These are phyloP conservation scores for Paramecium bursaria DNA, from an alignment of 73 alveolate genomes.

Conservation along the genomic window DNA sequence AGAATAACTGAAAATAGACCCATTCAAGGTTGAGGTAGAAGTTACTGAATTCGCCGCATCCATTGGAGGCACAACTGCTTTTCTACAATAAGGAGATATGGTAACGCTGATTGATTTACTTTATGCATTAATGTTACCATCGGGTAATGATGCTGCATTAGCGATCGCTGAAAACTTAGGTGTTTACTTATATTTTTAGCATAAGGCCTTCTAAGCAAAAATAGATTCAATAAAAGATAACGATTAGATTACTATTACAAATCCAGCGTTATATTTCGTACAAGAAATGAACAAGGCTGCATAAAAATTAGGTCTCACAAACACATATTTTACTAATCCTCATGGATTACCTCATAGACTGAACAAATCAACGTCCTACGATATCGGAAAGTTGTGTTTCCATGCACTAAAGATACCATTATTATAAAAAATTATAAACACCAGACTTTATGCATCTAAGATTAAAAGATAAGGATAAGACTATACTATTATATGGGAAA, in stretches of 20 bases:
- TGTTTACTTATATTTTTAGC: slow-evolving; percentile 41
- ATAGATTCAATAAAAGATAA: slow-evolving; percentile 24
- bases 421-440: slow-evolving; percentile 69
- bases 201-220: slow-evolving; percentile 49
- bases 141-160: slow-evolving; percentile 90
- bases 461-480: slow-evolving; percentile 1
- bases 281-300: slow-evolving; percentile 82
- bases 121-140: slow-evolving; percentile 86
- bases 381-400: slow-evolving; percentile 74
- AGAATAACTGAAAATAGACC: slow-evolving; percentile 69
- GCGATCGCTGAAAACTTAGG: slow-evolving; percentile 81
- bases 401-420: slow-evolving; percentile 70
- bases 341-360: slow-evolving; percentile 82
- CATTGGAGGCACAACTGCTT: slow-evolving; percentile 80
- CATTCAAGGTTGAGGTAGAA: slow-evolving; percentile 16
- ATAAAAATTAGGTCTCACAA: slow-evolving; percentile 68
- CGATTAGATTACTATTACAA: slow-evolving; percentile 6
- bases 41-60: slow-evolving; percentile 63
- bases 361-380: slow-evolving; percentile 82
- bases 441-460: slow-evolving; percentile 61
- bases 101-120: slow-evolving; percentile 75
- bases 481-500: slow-evolving; percentile 72
- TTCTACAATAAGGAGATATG: slow-evolving; percentile 72
- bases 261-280: slow-evolving; percentile 73
- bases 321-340: slow-evolving; percentile 81